Conservation (phyloP, 371 early-diverging fungal genomes). For the Capniomyces stellatus region DNA sequence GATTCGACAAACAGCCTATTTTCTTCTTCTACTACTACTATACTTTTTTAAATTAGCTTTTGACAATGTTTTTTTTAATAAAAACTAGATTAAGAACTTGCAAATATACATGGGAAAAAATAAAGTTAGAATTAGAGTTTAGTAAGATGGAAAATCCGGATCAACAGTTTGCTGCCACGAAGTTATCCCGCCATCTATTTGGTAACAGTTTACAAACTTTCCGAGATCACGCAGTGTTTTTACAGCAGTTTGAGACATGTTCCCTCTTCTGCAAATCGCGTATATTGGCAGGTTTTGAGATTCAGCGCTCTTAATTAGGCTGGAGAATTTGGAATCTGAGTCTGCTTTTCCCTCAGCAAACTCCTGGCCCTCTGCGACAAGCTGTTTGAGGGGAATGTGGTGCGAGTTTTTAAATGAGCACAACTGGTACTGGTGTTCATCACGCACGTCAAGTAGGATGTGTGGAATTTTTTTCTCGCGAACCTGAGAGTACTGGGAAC, state of each 20-base stretch:
- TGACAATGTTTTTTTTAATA: no score
- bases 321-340: not conserved
- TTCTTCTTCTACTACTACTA: no score
- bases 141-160: slow-evolving; percentile 66
- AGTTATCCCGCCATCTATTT: slow-evolving; percentile 66
- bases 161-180: slow-evolving; percentile 65
- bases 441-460: slow-evolving; percentile 76
- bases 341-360: not conserved
- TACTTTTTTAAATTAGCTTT: no score
- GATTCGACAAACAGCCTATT: no score
- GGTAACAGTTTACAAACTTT: slow-evolving; percentile 29
- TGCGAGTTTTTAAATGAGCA: slow-evolving; percentile 47
- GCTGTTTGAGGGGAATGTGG: slow-evolving; percentile 32
- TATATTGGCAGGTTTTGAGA: slow-evolving; percentile 33
- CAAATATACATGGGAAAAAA: no score
- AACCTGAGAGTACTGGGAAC: slow-evolving; percentile 25
- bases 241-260: slow-evolving; percentile 77
- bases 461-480: slow-evolving; percentile 27
- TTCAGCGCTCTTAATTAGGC: slow-evolving; percentile 4
- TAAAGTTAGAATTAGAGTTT: no score
- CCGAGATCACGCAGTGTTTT: slow-evolving; percentile 17
- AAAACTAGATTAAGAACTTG: no score
- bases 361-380: slow-evolving; percentile 22
- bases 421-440: slow-evolving; percentile 60
- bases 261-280: slow-evolving; percentile 80